Percentiles rank a stretch among this genome's conserved stretches.
Conservation (phyloP, 306 rosid species). For the Senna tora region DNA sequence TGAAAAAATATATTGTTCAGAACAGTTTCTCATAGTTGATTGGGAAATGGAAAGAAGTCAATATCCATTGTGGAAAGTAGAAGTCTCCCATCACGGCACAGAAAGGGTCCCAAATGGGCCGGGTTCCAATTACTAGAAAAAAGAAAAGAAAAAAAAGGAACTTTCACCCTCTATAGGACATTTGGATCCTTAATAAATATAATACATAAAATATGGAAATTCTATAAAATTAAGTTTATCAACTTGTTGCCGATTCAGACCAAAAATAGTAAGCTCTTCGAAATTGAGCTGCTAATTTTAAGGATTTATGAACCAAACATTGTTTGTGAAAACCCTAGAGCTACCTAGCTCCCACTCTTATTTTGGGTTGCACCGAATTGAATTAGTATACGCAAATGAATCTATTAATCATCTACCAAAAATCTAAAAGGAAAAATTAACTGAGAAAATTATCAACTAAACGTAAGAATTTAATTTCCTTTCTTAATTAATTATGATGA, state of each 20-base stretch:
- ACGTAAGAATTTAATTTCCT: no score
- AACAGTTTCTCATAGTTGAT: neutral
- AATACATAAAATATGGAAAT: constrained; percentile 10
- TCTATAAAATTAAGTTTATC: neutral
- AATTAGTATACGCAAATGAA: neutral
- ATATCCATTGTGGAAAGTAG: no score
- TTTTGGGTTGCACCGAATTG: constrained; percentile 11
- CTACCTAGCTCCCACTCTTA: neutral
- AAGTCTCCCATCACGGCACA: no score
- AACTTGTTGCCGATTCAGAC: neutral
- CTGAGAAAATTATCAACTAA: neutral
- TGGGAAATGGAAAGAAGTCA: neutral
- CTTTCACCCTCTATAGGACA: no score
- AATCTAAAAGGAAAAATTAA: neutral
- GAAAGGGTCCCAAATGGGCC: neutral
- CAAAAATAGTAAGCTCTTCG: neutral
- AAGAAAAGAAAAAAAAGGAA: no score
- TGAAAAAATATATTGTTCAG: no score
- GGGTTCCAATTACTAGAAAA: neutral
- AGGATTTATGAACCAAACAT: neutral
- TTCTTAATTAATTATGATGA: neutral
- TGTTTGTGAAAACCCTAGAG: constrained; percentile 34
- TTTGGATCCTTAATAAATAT: neutral
- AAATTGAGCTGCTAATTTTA: neutral
- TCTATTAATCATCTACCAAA: neutral